These are phyloP conservation scores for Cyclotella choctawhatcheeana DNA, from an alignment of 108 stramenopile species.

Conservation along the genomic window DNA sequence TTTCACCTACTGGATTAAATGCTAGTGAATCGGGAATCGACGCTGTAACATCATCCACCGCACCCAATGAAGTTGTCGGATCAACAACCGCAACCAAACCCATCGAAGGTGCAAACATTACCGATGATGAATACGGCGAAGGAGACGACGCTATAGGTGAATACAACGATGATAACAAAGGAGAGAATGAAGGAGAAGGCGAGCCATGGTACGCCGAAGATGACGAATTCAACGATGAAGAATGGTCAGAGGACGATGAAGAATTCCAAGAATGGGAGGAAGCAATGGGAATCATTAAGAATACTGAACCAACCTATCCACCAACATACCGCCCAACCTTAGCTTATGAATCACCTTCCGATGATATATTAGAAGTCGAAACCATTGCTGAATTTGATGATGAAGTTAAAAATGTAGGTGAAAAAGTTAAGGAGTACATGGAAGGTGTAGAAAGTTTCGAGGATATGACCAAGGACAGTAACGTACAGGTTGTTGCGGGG, in stretches of 20 bases:
- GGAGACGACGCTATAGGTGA: background rate
- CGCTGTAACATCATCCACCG: background rate
- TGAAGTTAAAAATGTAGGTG: background rate
- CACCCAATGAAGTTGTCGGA: background rate
- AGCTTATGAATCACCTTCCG: background rate
- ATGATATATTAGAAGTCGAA: background rate
- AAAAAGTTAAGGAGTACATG: constrained; percentile 26
- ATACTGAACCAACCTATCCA: background rate
- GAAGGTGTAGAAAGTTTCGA: constrained; percentile 35
- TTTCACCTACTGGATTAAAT: too few species aligned
- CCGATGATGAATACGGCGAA: background rate
- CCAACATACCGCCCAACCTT: constrained; percentile 1
- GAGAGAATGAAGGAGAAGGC: too few species aligned
- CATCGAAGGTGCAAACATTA: background rate
- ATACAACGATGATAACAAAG: too few species aligned
- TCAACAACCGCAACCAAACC: background rate
- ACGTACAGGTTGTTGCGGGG: constrained; percentile 43
- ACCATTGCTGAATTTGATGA: background rate
- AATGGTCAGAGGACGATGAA: background rate
- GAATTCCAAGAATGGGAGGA: background rate
- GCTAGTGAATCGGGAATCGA: too few species aligned
- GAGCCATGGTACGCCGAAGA: too few species aligned
- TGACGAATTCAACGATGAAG: background rate
- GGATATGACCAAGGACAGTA: constrained; percentile 45
- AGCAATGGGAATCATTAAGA: background rate